Evolutionary conservation across 108 stramenopile genomes (phyloP).

Genomic region (Epipyxis sp.): DNA sequence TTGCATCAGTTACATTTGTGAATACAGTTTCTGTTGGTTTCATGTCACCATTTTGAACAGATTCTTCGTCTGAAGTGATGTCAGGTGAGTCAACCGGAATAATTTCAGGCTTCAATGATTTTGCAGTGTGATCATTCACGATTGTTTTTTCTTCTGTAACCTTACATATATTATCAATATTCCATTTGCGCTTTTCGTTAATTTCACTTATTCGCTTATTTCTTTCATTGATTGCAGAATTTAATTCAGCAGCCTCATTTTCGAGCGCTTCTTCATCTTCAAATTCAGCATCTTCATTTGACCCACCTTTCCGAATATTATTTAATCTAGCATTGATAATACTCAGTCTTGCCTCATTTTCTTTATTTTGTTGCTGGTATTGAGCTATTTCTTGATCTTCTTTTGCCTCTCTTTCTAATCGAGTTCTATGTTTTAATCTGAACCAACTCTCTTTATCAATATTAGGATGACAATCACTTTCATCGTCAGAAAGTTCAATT

Average conservation of each 20-base stretch:
- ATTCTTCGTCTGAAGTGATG: background rate
- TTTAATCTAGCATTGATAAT: slow-evolving; percentile 22
- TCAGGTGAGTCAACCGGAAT: background rate
- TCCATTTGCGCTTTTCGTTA: slow-evolving; percentile 95
- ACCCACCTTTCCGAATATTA: slow-evolving; percentile 77
- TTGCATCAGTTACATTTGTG: background rate
- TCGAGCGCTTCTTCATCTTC: slow-evolving; percentile 26
- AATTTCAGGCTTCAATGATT: background rate
- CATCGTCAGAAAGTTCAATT: slow-evolving; percentile 93
- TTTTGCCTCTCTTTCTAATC: slow-evolving; percentile 76
- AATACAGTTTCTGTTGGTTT: background rate
- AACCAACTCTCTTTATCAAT: slow-evolving; percentile 92
- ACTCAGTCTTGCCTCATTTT: slow-evolving; percentile 19
- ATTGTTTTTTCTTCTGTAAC: slow-evolving; percentile 86
- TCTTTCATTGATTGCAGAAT: background rate
- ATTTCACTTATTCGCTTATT: slow-evolving; percentile 68
- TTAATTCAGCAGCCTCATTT: slow-evolving; percentile 17
- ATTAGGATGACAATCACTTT: slow-evolving; percentile 97
- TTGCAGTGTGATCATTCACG: slow-evolving; percentile 61
- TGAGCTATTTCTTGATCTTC: slow-evolving; percentile 28
- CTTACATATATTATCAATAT: slow-evolving; percentile 92
- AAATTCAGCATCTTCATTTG: slow-evolving; percentile 65
- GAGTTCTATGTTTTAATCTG: slow-evolving; percentile 72
- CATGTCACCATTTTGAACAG: background rate
- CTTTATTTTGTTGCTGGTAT: background rate